phyloP scores from a whole-genome alignment of 306 rosid species.

The Rosa chinensis region DNA sequence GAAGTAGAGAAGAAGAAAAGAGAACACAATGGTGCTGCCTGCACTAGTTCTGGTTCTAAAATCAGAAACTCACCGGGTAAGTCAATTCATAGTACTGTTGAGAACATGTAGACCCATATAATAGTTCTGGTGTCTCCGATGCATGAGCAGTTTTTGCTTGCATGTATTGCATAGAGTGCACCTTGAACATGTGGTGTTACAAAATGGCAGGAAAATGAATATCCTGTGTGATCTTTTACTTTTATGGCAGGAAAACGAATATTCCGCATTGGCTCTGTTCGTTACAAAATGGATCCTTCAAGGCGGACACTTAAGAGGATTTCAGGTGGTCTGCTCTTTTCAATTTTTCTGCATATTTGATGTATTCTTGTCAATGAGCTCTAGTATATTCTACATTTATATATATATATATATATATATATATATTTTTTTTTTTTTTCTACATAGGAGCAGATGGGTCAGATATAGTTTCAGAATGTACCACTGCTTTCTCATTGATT shows the following conservation, averaged over 20 bases:
- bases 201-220: background rate
- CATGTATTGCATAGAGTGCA: slow-evolving; percentile 4
- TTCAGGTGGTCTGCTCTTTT: slow-evolving; percentile 52
- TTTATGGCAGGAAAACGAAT: slow-evolving; percentile 67
- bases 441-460: background rate
- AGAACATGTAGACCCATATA: slow-evolving; percentile 1
- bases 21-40: slow-evolving; percentile 56
- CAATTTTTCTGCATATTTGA: slow-evolving; percentile 2
- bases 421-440: background rate
- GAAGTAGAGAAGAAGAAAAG: slow-evolving; percentile 87
- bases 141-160: slow-evolving; percentile 7
- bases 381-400: background rate
- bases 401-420: background rate
- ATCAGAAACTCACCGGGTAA: slow-evolving; percentile 61
- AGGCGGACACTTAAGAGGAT: slow-evolving; percentile 82
- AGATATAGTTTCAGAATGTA: slow-evolving; percentile 1
- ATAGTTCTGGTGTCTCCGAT: slow-evolving; percentile 13
- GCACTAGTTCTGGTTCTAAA: slow-evolving; percentile 47
- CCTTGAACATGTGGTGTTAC: slow-evolving; percentile 14
- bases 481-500: background rate
- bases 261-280: slow-evolving; percentile 71
- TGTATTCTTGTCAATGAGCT: slow-evolving; percentile 15
- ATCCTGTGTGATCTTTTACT: background rate
- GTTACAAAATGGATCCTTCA: slow-evolving; percentile 83
- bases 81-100: slow-evolving; percentile 34